These are phyloP conservation scores for Gossypium mustelinum DNA, from an alignment of 345 rosid species.

Conservation along the genomic window DNA sequence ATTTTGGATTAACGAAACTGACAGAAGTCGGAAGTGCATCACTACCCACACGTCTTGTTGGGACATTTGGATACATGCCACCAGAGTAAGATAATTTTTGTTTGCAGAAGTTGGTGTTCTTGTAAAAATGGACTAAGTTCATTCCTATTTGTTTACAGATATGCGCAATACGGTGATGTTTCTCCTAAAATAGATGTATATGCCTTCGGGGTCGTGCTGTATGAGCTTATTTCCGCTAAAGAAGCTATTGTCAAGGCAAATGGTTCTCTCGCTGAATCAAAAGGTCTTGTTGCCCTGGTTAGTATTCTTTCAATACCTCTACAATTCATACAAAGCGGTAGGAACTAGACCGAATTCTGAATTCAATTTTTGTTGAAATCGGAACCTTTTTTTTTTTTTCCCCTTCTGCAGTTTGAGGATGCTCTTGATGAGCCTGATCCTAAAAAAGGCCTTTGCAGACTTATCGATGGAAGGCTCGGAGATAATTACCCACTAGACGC, in stretches of 20 bases:
- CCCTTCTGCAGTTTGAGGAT: constrained; percentile 63
- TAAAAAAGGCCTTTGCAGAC: constrained; percentile 52
- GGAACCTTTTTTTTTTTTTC: neutral
- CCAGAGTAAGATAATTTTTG: constrained; percentile 66
- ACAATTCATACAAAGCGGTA: neutral
- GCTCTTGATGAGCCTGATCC: constrained; percentile 54
- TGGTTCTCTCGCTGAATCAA: constrained; percentile 48
- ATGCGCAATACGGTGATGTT: constrained; percentile 76
- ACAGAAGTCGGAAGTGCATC: constrained; percentile 78
- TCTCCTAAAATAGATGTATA: constrained; percentile 88
- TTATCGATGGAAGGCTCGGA: constrained; percentile 70
- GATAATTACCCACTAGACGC: constrained; percentile 72
- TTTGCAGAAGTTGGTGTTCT: neutral
- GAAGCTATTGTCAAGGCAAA: constrained; percentile 69
- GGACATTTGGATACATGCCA: constrained; percentile 99
- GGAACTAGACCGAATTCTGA: neutral
- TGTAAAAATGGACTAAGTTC: neutral
- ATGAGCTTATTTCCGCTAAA: constrained; percentile 88
- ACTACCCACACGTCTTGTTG: constrained; percentile 75
- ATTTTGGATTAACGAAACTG: constrained; percentile 87
- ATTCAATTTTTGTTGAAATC: neutral
- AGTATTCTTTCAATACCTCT: constrained; percentile 21
- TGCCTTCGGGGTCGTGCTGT: constrained; percentile 97
- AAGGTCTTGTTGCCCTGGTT: constrained; percentile 92
- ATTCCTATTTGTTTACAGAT: constrained; percentile 42